Evolutionary conservation across 495 filamentous ascomycete species (phyloP).

Genomic region (Annulohypoxylon bovei): DNA sequence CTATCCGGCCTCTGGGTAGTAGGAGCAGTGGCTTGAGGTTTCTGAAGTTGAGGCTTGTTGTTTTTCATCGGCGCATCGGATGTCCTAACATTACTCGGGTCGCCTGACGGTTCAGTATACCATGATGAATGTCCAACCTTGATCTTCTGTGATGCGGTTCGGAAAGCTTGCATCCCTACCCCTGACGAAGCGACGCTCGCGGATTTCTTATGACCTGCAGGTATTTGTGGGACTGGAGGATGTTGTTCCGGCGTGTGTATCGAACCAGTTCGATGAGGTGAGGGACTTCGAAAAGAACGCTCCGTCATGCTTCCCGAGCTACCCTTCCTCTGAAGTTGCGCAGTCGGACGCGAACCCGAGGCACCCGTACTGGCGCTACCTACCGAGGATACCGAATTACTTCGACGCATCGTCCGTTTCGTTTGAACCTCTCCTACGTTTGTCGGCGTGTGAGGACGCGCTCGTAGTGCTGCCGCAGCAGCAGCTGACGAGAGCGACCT

Average conservation of each 20-base stretch:
- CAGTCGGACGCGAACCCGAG: slow-evolving; percentile 51
- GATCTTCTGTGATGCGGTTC: slow-evolving; percentile 57
- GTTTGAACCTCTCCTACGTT: slow-evolving; percentile 84
- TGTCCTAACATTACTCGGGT: slow-evolving; percentile 52
- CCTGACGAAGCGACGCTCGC: slow-evolving; percentile 40
- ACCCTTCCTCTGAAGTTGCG: slow-evolving; percentile 65
- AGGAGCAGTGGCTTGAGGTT: background rate
- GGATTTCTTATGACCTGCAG: slow-evolving; percentile 49
- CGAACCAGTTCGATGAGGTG: slow-evolving; percentile 62
- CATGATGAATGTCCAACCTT: slow-evolving; percentile 49
- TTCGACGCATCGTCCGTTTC: slow-evolving; percentile 81
- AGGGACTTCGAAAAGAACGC: slow-evolving; percentile 78
- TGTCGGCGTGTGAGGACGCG: slow-evolving; percentile 77
- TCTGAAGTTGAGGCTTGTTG: slow-evolving; percentile 42
- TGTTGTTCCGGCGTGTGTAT: slow-evolving; percentile 51
- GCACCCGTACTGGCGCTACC: slow-evolving; percentile 58
- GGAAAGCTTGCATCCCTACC: slow-evolving; percentile 50
- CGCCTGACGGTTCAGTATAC: slow-evolving; percentile 56
- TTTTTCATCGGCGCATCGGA: slow-evolving; percentile 56
- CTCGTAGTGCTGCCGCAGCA: slow-evolving; percentile 83
- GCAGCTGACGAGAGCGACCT: slow-evolving; percentile 79
- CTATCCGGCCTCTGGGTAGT: slow-evolving; percentile 60
- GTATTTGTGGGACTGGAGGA: slow-evolving; percentile 81
- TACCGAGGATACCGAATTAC: slow-evolving; percentile 73
- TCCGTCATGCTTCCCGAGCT: slow-evolving; percentile 87